Evolutionary conservation across 2,329 filamentous ascomycete species (phyloP).

Genomic region (Phoma sp.): DNA sequence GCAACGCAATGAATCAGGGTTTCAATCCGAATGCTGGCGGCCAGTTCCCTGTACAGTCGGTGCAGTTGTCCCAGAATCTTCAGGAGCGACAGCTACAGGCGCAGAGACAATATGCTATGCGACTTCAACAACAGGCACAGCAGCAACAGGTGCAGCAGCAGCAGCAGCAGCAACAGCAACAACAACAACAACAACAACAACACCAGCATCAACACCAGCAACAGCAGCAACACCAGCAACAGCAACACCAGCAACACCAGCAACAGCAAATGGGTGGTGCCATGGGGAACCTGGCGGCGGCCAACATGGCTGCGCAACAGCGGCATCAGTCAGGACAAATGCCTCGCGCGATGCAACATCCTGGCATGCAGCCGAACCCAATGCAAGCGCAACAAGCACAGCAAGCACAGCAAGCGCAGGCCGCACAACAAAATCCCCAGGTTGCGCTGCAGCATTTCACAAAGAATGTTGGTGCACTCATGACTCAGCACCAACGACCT

Average conservation of each 20-base stretch:
- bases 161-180: neutral
- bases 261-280: slow-evolving; percentile 55
- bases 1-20: slow-evolving; percentile 45
- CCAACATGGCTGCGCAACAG: slow-evolving; percentile 49
- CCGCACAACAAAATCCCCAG: slow-evolving; percentile 28
- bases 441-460: slow-evolving; percentile 55
- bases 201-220: slow-evolving; percentile 39
- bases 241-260: slow-evolving; percentile 63
- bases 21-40: slow-evolving; percentile 51
- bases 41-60: slow-evolving; percentile 54
- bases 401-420: slow-evolving; percentile 12
- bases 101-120: slow-evolving; percentile 84
- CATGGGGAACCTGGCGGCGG: slow-evolving; percentile 50
- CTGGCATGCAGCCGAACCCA: slow-evolving; percentile 42
- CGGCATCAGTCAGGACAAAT: slow-evolving; percentile 50
- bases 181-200: too few relatives aligned
- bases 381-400: slow-evolving; percentile 35
- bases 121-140: slow-evolving; percentile 66
- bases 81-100: slow-evolving; percentile 63
- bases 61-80: slow-evolving; percentile 59
- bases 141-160: slow-evolving; percentile 62
- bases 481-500: slow-evolving; percentile 73
- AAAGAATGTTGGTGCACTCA: slow-evolving; percentile 78
- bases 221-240: slow-evolving; percentile 58
- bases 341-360: slow-evolving; percentile 42